Base-by-base conservation (phyloP, 352 stramenopile genomes). In the Globisporangium nagaii region DNA sequence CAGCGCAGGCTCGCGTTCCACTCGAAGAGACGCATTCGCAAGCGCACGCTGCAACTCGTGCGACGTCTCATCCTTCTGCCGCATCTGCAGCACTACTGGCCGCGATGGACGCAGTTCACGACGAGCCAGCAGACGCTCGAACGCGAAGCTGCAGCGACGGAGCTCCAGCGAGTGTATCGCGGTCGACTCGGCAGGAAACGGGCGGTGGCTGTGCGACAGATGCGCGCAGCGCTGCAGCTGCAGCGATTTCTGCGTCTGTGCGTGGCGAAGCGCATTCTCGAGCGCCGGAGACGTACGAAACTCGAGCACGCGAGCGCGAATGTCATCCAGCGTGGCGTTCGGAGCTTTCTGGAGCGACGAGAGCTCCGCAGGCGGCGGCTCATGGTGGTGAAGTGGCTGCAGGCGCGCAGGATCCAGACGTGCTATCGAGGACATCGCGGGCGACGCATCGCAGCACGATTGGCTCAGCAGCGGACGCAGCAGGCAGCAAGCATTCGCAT, bases 131-230 rank as follows among this genome's bases (percentile, higher is more conserved):
- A 41, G 20, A 52, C 11, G 3, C 25, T 19, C 22, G 79, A 90
- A 51, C 28, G 15, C 0, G 4, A 61, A 6, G 75, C 73, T 7
- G 69, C 75, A 0, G 55, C 50, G 1, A 46, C 74, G 10, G 65
- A 73, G 12, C 53, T 86, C 24, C 79, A 90, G 56, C 66, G 76
- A 7, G 32, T 67, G 3, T 58, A 44, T 17, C 71, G 72, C 6
- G 60, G 72, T 15, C 57, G 31, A 2, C 27, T 71, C 0, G 66
- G 4, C 2, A 34, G 13, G 11, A 44, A 7, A 1, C 19, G 9
- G 8, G 42, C 13, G n/a, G 20, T 46, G 17, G 8, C 6, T 4
- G 11, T 30, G 32, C 47, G 31, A 10, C 34, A 39, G 30, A 42
- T 48, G 13, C 60, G 64, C 28, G 72, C 74, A n/a, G 62, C 57